Base-by-base conservation (phyloP, 306 rosid species). In the Coriaria nepalensis region DNA sequence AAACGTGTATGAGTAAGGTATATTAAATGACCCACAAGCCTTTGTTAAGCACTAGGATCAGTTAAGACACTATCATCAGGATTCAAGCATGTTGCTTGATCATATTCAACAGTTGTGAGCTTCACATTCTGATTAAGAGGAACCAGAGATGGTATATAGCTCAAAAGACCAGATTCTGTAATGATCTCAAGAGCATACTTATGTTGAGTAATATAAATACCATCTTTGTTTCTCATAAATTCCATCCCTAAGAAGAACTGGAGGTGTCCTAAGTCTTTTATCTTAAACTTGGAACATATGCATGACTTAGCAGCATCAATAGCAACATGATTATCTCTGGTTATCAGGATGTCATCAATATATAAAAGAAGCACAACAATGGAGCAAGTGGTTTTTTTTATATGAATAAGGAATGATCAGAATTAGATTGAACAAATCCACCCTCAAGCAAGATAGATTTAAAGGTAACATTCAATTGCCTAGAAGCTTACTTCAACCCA, bases 101-200 rank as follows among this genome's bases (percentile, higher is more conserved):
- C 29, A 20, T 20, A 20, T 3, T 20, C 29, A 20, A 20, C 29
- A 20, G 3, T 20, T 20, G 5, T 12, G 4, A 49, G n/a, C 4
- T 34, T 5, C 2, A 4, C 43, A 38, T 60, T 13, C 12, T 60
- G 45, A 4, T 49, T 34, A 6, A 60, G 8, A 4, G 50, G 56
- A 4, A 42, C 7, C 9, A 20, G 0, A 4, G 46, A 3, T 0
- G 37, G 57, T 14, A 40, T 49, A 13, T 29, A 14, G 9, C 57
- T 51, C 0, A 40, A 11, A 4, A 39, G 6, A 4, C 32, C 33
- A 10, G 10, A 9, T 29, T 62, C 42, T 1, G 7, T 36, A 4
- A 61, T 35, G 4, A 61, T 9, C 33, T 61, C 59, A 43, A 61
- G 37, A 2, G 53, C 40, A 13, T 53, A 53, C 5, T 53, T 62